A percentile compares a stretch with the other conserved stretches of the same genome.
Evolutionary conservation across 2,329 filamentous ascomycete genomes (phyloP).

Genomic region (Gaeumannomyces tritici): DNA sequence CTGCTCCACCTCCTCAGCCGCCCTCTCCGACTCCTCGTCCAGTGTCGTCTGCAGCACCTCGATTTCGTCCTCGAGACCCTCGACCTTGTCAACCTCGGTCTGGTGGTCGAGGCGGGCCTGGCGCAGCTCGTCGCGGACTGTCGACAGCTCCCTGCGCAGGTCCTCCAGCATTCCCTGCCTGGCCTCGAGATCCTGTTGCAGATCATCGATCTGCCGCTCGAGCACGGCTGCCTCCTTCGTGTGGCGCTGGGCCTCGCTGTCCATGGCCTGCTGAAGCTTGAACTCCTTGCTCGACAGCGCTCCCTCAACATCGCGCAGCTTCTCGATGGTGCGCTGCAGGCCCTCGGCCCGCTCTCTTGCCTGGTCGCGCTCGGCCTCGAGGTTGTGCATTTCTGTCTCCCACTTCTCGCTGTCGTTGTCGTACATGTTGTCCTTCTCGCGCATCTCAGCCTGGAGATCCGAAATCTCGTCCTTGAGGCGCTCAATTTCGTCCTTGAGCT

Average conservation of each 20-base stretch:
- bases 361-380: slow-evolving; percentile 56
- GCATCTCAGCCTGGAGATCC: slow-evolving; percentile 52
- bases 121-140: slow-evolving; percentile 60
- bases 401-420: slow-evolving; percentile 64
- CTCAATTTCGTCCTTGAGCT: slow-evolving; percentile 35
- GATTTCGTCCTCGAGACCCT: slow-evolving; percentile 66
- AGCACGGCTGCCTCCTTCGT: slow-evolving; percentile 61
- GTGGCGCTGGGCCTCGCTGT: slow-evolving; percentile 64
- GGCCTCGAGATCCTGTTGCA: slow-evolving; percentile 61
- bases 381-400: slow-evolving; percentile 54
- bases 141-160: slow-evolving; percentile 55
- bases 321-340: slow-evolving; percentile 62
- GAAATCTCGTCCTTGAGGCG: slow-evolving; percentile 50
- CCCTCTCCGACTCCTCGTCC: slow-evolving; percentile 55
- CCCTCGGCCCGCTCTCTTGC: slow-evolving; percentile 59
- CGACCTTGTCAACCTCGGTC: slow-evolving; percentile 52
- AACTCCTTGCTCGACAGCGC: slow-evolving; percentile 58
- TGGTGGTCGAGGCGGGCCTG: slow-evolving; percentile 55
- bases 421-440: slow-evolving; percentile 61
- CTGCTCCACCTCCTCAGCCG: slow-evolving; percentile 34
- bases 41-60: slow-evolving; percentile 59
- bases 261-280: slow-evolving; percentile 56
- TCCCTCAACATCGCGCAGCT: slow-evolving; percentile 58
- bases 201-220: slow-evolving; percentile 62
- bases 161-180: slow-evolving; percentile 57